These are phyloP conservation scores for Raffaelea ambrosiae DNA, from an alignment of 2,329 filamentous ascomycete genomes.

Conservation along the genomic window DNA sequence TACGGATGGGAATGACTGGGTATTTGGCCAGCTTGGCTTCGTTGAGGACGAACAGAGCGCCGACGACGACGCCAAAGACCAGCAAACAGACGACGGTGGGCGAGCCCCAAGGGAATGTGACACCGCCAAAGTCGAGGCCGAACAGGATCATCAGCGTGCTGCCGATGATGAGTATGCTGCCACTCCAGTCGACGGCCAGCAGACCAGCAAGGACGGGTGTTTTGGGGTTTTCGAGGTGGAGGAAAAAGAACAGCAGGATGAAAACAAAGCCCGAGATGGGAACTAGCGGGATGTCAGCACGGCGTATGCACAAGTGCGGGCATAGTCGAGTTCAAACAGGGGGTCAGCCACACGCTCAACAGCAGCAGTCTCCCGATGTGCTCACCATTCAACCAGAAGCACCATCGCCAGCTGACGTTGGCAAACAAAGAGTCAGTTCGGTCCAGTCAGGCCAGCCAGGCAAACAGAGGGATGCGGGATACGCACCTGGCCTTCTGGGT, in stretches of 20 bases:
- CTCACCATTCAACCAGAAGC: not conserved
- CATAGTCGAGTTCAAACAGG: too few relatives aligned
- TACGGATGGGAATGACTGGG: conserved; percentile 64
- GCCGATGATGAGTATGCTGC: conserved; percentile 20
- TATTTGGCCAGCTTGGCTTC: conserved; percentile 67
- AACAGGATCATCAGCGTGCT: conserved; percentile 30
- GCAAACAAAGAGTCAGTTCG: not conserved
- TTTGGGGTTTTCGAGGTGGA: conserved; percentile 58
- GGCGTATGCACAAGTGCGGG: too few relatives aligned
- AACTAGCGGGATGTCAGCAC: too few relatives aligned
- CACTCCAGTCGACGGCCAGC: conserved; percentile 52
- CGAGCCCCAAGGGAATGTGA: conserved; percentile 65
- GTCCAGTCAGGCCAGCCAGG: conserved; percentile 47
- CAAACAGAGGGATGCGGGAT: conserved; percentile 62
- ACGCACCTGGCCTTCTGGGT: not conserved
- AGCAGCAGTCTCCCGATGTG: too few relatives aligned
- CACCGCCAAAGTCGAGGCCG: conserved; percentile 74
- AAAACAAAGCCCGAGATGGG: conserved; percentile 25
- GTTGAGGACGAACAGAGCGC: conserved; percentile 59
- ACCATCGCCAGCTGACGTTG: not conserved
- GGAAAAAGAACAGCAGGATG: conserved; percentile 46
- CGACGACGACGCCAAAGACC: conserved; percentile 17
- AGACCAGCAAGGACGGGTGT: conserved; percentile 54
- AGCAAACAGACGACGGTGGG: conserved; percentile 64
- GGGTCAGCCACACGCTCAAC: too few relatives aligned